These are phyloP conservation scores for Aspergillus tamarii DNA, from an alignment of 2,329 filamentous ascomycete genomes.

Conservation along the genomic window DNA sequence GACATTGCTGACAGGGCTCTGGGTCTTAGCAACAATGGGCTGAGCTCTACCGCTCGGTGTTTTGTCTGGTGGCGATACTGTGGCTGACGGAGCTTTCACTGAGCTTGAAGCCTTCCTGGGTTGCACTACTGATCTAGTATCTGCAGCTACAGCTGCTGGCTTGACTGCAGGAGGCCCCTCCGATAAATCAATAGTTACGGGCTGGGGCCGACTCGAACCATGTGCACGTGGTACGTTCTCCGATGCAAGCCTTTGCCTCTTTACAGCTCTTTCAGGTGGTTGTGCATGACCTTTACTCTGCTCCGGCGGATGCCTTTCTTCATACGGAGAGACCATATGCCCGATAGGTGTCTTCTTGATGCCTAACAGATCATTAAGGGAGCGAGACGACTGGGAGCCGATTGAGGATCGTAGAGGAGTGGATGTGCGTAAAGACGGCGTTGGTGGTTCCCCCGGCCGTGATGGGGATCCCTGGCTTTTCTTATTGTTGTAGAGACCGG, in stretches of 20 bases:
- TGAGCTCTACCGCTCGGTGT: neutral
- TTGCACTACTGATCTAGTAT: neutral
- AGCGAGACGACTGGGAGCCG: slow-evolving; percentile 54
- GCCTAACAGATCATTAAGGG: slow-evolving; percentile 66
- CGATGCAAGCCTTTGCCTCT: slow-evolving; percentile 34
- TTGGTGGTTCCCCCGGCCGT: slow-evolving; percentile 35
- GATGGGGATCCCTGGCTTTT: slow-evolving; percentile 44
- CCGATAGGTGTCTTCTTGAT: slow-evolving; percentile 66
- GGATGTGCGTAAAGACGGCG: slow-evolving; percentile 48
- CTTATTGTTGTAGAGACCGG: slow-evolving; percentile 72
- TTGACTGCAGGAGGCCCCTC: slow-evolving; percentile 9
- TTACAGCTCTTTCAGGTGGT: slow-evolving; percentile 32
- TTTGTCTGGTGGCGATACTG: neutral
- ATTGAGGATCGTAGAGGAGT: slow-evolving; percentile 27
- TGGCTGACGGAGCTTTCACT: neutral
- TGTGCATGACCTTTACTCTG: slow-evolving; percentile 15
- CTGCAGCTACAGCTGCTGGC: neutral
- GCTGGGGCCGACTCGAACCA: slow-evolving; percentile 10
- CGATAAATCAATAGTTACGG: slow-evolving; percentile 29
- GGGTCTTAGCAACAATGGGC: neutral
- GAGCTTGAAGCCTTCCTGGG: neutral
- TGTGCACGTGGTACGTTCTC: slow-evolving; percentile 17
- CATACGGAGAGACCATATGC: slow-evolving; percentile 70
- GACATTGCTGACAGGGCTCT: neutral
- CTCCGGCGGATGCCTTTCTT: slow-evolving; percentile 39